These are phyloP conservation scores for Pelargonium fulgidum DNA, from an alignment of 441 rosid species.

Conservation along the genomic window DNA sequence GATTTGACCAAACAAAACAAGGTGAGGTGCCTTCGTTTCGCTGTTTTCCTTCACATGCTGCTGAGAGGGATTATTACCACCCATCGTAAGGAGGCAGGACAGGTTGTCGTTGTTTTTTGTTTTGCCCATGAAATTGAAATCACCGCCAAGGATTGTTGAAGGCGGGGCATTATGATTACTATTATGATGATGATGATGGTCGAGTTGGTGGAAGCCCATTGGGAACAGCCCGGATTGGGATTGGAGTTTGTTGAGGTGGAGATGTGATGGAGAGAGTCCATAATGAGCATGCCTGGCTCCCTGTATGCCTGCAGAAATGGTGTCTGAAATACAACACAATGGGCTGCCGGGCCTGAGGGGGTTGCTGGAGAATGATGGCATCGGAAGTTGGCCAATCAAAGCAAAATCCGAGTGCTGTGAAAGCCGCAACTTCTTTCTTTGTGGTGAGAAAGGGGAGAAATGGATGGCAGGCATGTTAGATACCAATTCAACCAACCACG, in stretches of 20 bases:
- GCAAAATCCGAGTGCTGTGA: conserved; percentile 58
- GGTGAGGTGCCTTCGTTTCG: conserved; percentile 50
- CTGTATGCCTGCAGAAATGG: conserved; percentile 98
- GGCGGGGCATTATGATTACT: conserved; percentile 25
- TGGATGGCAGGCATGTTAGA: conserved; percentile 64
- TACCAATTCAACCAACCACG: conserved; percentile 90
- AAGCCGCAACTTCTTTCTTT: conserved; percentile 72
- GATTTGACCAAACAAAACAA: conserved; percentile 76
- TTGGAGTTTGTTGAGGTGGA: conserved; percentile 53
- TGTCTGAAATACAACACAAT: conserved; percentile 53
- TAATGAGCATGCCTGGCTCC: conserved; percentile 99
- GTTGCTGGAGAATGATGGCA: conserved; percentile 59
- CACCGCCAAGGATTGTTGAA: conserved; percentile 21
- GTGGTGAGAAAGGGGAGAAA: conserved; percentile 63
- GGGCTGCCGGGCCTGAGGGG: conserved; percentile 49
- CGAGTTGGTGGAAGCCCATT: conserved; percentile 41
- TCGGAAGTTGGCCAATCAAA: conserved; percentile 49
- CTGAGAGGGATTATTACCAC: conserved; percentile 43
- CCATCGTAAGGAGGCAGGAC: conserved; percentile 70
- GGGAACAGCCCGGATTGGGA: conserved; percentile 50
- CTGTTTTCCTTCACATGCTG: conserved; percentile 42
- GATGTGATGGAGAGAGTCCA: conserved; percentile 62
- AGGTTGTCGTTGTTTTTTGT: conserved; percentile 35
- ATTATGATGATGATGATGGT: conserved; percentile 20
- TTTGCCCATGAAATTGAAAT: conserved; percentile 23